These are phyloP conservation scores for Erodium texanum DNA, from an alignment of 441 rosid species.

Conservation along the genomic window DNA sequence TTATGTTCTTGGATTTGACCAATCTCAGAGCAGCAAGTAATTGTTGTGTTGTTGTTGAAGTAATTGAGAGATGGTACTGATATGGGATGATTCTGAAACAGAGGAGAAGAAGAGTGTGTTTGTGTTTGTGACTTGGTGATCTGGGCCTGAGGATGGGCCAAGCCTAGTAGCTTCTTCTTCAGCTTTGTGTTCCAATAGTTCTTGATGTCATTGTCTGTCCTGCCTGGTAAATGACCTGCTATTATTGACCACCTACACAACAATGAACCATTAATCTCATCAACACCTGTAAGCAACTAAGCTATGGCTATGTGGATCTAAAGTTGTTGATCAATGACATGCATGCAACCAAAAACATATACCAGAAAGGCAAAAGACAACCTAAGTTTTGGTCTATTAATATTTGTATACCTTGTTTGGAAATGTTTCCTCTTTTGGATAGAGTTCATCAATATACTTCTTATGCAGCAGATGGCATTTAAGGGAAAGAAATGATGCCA, in stretches of 20 bases:
- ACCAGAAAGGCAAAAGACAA: neutral
- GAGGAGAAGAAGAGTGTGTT: constrained; percentile 14
- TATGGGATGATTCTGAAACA: constrained; percentile 22
- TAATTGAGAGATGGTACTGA: neutral
- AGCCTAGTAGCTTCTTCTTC: constrained; percentile 18
- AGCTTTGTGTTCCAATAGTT: constrained; percentile 22
- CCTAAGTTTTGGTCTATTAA: neutral
- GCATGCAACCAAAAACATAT: constrained; percentile 3
- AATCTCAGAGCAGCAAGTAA: neutral
- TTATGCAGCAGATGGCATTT: neutral
- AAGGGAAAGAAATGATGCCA: too few species aligned
- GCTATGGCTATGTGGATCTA: too few species aligned
- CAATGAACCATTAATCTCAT: too few species aligned
- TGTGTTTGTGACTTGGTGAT: constrained; percentile 27
- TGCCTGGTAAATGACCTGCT: constrained; percentile 21
- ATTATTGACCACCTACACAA: constrained; percentile 20
- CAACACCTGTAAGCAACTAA: too few species aligned
- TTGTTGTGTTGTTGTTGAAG: neutral
- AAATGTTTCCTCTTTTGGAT: constrained; percentile 18
- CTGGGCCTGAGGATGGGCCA: constrained; percentile 16
- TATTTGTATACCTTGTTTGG: neutral
- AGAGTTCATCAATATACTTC: constrained; percentile 6
- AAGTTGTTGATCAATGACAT: too few species aligned
- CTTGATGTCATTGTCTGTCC: constrained; percentile 22
- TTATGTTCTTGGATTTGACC: constrained; percentile 25